phyloP scores from a whole-genome alignment of 192 early-diverging fungal species.

The Cladochytrium replicatum region DNA sequence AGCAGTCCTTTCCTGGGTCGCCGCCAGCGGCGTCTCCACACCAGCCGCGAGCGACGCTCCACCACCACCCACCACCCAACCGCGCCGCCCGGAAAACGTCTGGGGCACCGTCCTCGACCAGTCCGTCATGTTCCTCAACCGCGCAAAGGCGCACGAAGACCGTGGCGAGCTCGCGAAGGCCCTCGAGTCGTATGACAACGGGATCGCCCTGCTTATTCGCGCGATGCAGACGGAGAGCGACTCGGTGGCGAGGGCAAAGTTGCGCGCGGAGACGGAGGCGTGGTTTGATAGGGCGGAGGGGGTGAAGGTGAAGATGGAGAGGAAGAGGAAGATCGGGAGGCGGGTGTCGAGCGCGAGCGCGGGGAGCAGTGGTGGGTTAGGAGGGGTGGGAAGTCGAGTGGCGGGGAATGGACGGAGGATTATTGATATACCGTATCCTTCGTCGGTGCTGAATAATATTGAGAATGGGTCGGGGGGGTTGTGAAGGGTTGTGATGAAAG shows the following conservation, averaged over 20 bases:
- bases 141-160: neutral
- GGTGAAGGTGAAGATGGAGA: too few species aligned
- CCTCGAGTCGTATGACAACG: neutral
- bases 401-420: slow-evolving; percentile 6
- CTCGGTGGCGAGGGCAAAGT: neutral
- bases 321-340: too few species aligned
- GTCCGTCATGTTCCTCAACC: neutral
- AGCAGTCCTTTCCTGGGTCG: too few species aligned
- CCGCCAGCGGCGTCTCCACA: neutral
- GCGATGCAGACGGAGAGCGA: neutral
- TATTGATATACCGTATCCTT: slow-evolving; percentile 4
- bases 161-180: neutral
- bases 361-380: neutral
- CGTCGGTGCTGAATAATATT: too few species aligned
- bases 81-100: neutral
- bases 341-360: too few species aligned
- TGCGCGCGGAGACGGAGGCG: neutral
- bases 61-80: neutral
- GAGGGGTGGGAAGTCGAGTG: neutral
- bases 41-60: neutral
- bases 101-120: neutral
- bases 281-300: neutral
- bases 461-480: too few species aligned
- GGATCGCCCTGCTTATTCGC: neutral
- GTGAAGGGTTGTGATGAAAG: too few species aligned